Base-by-base conservation (phyloP, 1,284 basidiomycete genomes). In the Trichosporon sp. region DNA sequence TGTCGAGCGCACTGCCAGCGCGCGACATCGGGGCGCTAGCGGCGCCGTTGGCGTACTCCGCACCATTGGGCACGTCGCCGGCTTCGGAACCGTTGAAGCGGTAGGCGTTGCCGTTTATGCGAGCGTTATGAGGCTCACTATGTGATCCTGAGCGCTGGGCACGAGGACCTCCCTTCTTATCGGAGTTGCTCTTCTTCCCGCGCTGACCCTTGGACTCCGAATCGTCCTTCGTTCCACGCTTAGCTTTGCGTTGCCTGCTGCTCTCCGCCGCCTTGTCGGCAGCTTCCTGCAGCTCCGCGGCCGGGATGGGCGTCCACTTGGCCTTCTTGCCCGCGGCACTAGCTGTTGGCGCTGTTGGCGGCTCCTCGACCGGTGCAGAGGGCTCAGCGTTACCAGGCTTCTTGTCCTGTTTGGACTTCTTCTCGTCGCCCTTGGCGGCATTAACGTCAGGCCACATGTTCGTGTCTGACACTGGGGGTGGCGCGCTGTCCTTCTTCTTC, bases 301-400 rank as follows among this genome's bases (percentile, higher is more conserved):
- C 76, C 3, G 80, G 78, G 23, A 81, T 81, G 5, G 78, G 67
- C 7, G 66, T 80, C 80, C 80, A 81, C 68, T 80, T 80, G 29
- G 70, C 73, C 70, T 80, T 80, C 65, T 77, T 74, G 33, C 71
- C 69, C 32, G 46, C 63, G 33, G 31, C 60, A 7, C 61, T 60
- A 33, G 36, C 32, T 11, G 59, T 19, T 3, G 58, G 23, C 11
- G 36, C 32, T 11, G 59, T 19, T 3, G 58, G 23, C 11, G 21
- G 60, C 16, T 72, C 73, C 13, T 66, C 70, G 7, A 40, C 56
- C 19, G 60, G 49, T 25, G 61, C 66, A 8, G 65, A 61, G 11
- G 65, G 65, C 59, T 73, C 72, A 2, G 19, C 40, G 61, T 62
- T 64, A 14, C 32, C 65, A 3, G 16, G 4, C 60, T 68, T 68